Conservation (phyloP, 1,139 yeast genomes). For the Kazachstania sp. region DNA sequence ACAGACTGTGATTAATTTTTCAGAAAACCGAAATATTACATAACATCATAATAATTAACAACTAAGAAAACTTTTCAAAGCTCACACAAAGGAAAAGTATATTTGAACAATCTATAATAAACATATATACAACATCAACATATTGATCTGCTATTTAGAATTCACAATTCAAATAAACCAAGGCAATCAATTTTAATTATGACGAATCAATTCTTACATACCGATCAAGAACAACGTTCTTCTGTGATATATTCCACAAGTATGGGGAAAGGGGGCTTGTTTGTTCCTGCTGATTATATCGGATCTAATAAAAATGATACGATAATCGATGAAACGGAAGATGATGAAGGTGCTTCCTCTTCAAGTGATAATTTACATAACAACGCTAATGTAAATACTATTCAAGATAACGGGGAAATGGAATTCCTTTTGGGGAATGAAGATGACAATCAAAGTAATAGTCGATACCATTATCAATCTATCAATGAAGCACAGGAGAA, state of each 20-base stretch:
- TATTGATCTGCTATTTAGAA: too few species aligned
- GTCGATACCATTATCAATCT: not conserved
- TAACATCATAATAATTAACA: not conserved
- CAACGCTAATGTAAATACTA: not conserved
- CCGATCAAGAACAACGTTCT: constrained; percentile 25
- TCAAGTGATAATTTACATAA: not conserved
- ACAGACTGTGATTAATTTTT: not conserved
- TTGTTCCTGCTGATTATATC: constrained; percentile 28
- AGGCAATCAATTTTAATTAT: not conserved
- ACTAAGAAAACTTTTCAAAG: not conserved
- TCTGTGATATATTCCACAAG: constrained; percentile 29
- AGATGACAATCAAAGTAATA: constrained; percentile 3
- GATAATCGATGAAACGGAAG: constrained; percentile 11
- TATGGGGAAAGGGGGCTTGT: constrained; percentile 29
- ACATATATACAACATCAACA: too few species aligned
- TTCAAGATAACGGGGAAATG: not conserved
- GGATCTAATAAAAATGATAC: constrained; percentile 7
- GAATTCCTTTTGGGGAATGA: not conserved
- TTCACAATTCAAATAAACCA: not conserved
- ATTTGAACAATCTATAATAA: not conserved
- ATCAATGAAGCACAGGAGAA: not conserved
- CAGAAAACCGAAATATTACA: not conserved
- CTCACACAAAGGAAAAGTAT: too few species aligned
- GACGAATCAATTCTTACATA: constrained; percentile 26
- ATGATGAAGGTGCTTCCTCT: constrained; percentile 5